Percentiles rank a stretch among this genome's conserved stretches.
Conservation (phyloP, 139 green algal genomes). For the Chlamydomonas eustigma region DNA sequence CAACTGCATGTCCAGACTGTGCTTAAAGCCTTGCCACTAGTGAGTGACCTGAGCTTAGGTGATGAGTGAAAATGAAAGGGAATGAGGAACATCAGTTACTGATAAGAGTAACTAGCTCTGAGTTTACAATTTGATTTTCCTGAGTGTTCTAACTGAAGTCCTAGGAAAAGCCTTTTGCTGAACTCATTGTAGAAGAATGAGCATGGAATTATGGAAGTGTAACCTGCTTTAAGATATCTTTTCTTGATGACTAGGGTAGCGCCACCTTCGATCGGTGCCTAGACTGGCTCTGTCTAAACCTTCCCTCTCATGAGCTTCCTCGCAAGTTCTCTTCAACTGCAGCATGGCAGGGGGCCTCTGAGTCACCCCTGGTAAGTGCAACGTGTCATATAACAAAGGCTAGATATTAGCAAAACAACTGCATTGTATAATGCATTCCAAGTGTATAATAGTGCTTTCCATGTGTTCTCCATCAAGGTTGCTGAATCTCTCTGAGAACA, state of each 20-base stretch:
- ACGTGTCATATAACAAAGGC: neutral
- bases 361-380: neutral
- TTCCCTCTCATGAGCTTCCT: slow-evolving; percentile 60
- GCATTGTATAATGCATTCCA: neutral
- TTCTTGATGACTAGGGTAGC: neutral
- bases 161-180: too few species aligned
- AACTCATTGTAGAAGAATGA: too few species aligned
- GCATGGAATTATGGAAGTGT: neutral
- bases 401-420: neutral
- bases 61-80: too few species aligned
- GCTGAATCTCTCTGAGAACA: neutral
- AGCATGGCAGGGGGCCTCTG: neutral
- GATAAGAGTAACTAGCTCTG: too few species aligned
- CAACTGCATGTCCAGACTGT: neutral
- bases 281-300: slow-evolving; percentile 79
- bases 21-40: neutral
- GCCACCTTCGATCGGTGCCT: slow-evolving; percentile 34
- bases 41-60: too few species aligned
- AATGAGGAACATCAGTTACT: too few species aligned
- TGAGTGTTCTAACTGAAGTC: too few species aligned
- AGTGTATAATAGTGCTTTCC: too few species aligned
- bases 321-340: slow-evolving; percentile 36
- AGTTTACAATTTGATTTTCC: too few species aligned
- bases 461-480: too few species aligned
- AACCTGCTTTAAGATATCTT: neutral